Percentiles rank a stretch among this genome's conserved stretches.
Conservation (phyloP, 1,284 basidiomycete species). For the Gymnopus androsaceus region DNA sequence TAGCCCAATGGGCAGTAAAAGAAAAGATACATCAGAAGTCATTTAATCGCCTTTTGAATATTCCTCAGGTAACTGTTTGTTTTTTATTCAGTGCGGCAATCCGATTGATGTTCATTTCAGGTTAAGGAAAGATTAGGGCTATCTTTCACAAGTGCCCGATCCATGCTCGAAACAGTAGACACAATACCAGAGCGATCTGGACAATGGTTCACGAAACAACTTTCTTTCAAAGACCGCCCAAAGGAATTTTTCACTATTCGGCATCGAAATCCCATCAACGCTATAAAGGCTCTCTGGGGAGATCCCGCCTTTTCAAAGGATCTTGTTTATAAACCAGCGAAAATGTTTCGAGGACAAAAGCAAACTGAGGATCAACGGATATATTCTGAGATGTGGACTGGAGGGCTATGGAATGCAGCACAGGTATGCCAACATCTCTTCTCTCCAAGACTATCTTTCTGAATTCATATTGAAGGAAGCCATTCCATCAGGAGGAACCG, state of each 20-base stretch:
- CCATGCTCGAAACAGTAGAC: conserved; percentile 1
- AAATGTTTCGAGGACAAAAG: neutral
- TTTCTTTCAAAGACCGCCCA: neutral
- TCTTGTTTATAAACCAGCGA: neutral
- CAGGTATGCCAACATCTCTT: no score
- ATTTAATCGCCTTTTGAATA: conserved; percentile 5
- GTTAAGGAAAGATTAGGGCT: conserved; percentile 13
- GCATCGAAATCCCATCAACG: neutral
- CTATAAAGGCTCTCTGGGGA: neutral
- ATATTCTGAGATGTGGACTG: conserved; percentile 37
- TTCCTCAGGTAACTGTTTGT: conserved; percentile 11
- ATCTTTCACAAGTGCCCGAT: neutral
- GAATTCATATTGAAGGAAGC: conserved; percentile 21
- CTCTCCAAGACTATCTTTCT: neutral
- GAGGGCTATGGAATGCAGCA: no score
- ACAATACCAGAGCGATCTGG: neutral
- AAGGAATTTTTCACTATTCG: neutral
- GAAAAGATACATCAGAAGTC: conserved; percentile 9
- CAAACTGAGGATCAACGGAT: conserved; percentile 15
- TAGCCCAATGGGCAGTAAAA: conserved; percentile 19
- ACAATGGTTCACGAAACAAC: neutral
- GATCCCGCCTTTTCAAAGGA: neutral
- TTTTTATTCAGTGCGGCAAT: neutral
- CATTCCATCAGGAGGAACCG: conserved; percentile 31
- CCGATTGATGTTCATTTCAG: neutral